Conservation (phyloP, 148 eudicot species). For the Diospyros lotus region DNA sequence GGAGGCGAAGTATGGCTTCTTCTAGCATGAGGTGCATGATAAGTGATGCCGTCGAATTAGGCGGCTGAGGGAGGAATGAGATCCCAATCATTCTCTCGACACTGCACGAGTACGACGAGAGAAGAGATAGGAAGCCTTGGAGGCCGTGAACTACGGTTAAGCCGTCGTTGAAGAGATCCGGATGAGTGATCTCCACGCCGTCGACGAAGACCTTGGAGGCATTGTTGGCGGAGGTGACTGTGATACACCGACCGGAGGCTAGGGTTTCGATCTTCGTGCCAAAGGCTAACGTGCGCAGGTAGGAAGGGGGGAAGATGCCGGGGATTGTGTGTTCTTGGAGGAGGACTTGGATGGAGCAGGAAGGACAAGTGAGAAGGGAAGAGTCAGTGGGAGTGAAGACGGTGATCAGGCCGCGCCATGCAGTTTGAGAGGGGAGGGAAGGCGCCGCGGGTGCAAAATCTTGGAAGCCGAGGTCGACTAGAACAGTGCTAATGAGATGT, state of each 20-base stretch:
- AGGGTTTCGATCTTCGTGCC: constrained; percentile 43
- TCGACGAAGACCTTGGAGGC: constrained; percentile 15
- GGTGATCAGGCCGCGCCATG: constrained; percentile 29
- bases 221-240: constrained; percentile 7
- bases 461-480: constrained; percentile 14
- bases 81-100: constrained; percentile 14
- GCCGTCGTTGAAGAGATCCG: constrained; percentile 7
- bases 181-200: constrained; percentile 18
- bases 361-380: constrained; percentile 43
- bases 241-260: constrained; percentile 8
- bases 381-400: constrained; percentile 51
- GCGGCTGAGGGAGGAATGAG: constrained; percentile 23
- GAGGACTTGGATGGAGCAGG: constrained; percentile 43
- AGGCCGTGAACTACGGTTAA: constrained; percentile 16
- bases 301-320: constrained; percentile 31
- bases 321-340: constrained; percentile 52
- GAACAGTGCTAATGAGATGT: not conserved
- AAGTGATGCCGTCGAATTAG: constrained; percentile 9
- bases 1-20: constrained; percentile 22
- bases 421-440: not conserved
- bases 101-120: constrained; percentile 16
- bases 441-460: not conserved
- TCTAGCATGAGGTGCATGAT: constrained; percentile 38
- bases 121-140: constrained; percentile 21
- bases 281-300: constrained; percentile 35